Evolutionary conservation across 163 green algal species (phyloP).

Genomic region (Scenedesmus sp.): DNA sequence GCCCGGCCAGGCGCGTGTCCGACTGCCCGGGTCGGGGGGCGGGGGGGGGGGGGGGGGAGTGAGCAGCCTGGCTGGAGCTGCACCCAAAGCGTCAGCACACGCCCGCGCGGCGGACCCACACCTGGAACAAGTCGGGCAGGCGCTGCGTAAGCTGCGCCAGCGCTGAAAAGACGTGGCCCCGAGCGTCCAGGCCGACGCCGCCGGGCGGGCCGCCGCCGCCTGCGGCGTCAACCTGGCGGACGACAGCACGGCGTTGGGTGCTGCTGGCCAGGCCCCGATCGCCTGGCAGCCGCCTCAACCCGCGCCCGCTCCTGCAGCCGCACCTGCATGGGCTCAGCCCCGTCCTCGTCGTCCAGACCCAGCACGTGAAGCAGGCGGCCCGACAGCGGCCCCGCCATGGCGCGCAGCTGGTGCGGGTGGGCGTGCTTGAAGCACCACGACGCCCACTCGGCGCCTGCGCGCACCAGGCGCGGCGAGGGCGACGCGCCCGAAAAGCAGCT

Average conservation of each 20-base stretch:
- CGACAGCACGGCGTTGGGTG: no score
- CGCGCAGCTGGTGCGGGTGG: slow-evolving; percentile 63
- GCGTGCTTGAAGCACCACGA: slow-evolving; percentile 88
- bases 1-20: slow-evolving; percentile 56
- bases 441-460: slow-evolving; percentile 88
- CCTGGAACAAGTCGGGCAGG: slow-evolving; percentile 54
- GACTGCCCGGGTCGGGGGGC: slow-evolving; percentile 15
- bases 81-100: neutral
- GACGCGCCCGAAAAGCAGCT: slow-evolving; percentile 65
- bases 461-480: slow-evolving; percentile 34
- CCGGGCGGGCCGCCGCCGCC: neutral
- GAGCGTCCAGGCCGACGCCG: neutral
- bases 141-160: slow-evolving; percentile 70
- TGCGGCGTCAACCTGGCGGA: neutral
- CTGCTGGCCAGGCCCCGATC: no score
- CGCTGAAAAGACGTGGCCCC: slow-evolving; percentile 83
- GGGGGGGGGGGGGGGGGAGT: neutral
- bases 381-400: slow-evolving; percentile 68
- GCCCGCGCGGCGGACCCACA: neutral
- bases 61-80: neutral
- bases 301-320: no score
- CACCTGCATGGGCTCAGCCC: slow-evolving; percentile 17
- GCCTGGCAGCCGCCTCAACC: no score
- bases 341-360: slow-evolving; percentile 15
- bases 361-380: slow-evolving; percentile 22